Percentiles rank a stretch among this genome's conserved stretches.
phyloP scores from a whole-genome alignment of 331 rosid species.

The Quercus phellos region DNA sequence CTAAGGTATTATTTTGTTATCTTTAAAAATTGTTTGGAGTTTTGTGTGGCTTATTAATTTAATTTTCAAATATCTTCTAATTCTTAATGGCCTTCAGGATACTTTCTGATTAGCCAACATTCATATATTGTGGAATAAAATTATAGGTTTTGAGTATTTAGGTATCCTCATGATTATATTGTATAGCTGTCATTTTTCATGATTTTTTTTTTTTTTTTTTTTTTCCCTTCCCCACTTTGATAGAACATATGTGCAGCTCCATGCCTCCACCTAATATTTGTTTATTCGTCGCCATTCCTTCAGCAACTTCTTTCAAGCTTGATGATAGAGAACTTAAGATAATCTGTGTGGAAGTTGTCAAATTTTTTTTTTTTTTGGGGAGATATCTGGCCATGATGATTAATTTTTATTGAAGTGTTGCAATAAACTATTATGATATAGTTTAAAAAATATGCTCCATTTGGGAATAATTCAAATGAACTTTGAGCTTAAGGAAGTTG shows the following conservation, averaged over 20 bases:
- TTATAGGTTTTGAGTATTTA: background rate
- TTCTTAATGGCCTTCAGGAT: background rate
- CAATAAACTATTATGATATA: no score
- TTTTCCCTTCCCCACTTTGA: background rate
- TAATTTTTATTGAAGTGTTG: no score
- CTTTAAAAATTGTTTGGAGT: constrained; percentile 9
- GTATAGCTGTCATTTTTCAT: background rate
- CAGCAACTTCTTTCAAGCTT: background rate
- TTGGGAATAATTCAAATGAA: no score
- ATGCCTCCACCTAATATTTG: background rate
- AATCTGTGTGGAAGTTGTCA: background rate
- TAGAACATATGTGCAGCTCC: background rate
- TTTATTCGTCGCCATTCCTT: background rate
- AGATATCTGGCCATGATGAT: background rate
- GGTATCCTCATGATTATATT: background rate
- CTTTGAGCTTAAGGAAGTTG: no score
- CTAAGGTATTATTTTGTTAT: constrained; percentile 48
- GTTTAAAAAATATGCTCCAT: no score
- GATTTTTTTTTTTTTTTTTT: background rate
- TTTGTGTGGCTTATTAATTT: constrained; percentile 16
- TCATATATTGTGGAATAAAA: background rate
- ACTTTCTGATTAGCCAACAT: background rate
- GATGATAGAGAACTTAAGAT: background rate
- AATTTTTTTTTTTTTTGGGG: background rate
- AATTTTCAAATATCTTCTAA: background rate